phyloP scores from a whole-genome alignment of 2,329 filamentous ascomycete species.

The Trichoderma sp. region DNA sequence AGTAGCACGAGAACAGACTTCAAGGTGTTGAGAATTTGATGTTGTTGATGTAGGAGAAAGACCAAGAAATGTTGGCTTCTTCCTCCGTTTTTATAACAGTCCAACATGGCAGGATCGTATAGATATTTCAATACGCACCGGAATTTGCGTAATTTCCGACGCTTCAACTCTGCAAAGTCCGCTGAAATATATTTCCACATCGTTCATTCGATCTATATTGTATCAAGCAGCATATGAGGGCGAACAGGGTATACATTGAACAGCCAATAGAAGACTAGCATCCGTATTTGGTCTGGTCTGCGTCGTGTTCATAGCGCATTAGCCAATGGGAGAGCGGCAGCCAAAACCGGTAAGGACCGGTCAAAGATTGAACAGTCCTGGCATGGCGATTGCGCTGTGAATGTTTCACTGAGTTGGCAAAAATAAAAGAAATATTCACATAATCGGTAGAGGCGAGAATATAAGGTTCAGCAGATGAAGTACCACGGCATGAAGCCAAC shows the following conservation, averaged over 20 bases:
- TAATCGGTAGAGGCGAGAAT: too few species aligned
- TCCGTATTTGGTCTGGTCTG: neutral
- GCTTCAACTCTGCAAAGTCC: neutral
- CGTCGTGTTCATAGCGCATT: rapidly evolving
- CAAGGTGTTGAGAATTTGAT: neutral
- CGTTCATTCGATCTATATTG: neutral
- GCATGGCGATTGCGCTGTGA: too few species aligned
- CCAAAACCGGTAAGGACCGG: neutral
- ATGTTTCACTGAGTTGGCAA: too few species aligned
- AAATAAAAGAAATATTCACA: too few species aligned
- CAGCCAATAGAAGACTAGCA: neutral
- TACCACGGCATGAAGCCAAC: too few species aligned
- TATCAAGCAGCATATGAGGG: neutral
- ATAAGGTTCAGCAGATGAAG: too few species aligned
- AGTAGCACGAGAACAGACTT: neutral
- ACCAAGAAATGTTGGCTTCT: neutral
- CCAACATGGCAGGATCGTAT: neutral
- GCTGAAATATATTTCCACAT: neutral
- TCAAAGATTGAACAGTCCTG: too few species aligned
- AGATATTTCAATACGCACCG: neutral
- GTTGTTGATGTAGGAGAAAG: neutral
- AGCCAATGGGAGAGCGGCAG: neutral
- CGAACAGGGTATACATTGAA: neutral
- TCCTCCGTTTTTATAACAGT: neutral
- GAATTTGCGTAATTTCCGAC: neutral